Conservation (phyloP, 805 yeast genomes). For the Blastobotrys muscicola region DNA sequence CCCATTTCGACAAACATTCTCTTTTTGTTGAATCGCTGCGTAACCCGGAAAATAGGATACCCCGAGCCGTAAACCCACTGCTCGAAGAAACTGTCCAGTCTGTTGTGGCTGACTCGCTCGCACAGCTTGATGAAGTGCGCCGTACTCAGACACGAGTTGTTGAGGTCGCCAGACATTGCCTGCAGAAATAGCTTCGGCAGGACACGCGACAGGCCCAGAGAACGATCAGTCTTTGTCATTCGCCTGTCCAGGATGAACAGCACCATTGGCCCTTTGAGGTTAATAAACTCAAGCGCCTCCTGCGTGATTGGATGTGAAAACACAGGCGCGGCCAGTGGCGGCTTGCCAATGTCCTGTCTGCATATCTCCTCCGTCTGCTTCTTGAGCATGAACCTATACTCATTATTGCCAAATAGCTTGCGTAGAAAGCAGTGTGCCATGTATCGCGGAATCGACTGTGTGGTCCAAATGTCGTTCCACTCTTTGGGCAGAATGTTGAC, state of each 20-base stretch:
- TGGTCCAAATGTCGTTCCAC: constrained; percentile 80
- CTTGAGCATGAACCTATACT: constrained; percentile 63
- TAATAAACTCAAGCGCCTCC: constrained; percentile 57
- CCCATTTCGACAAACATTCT: constrained; percentile 92
- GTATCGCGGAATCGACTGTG: constrained; percentile 71
- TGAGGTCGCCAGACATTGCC: constrained; percentile 90
- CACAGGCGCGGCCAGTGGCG: constrained; percentile 70
- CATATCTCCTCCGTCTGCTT: constrained; percentile 56
- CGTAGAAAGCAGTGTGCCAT: constrained; percentile 70
- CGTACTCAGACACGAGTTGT: constrained; percentile 67
- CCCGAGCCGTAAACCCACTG: constrained; percentile 93
- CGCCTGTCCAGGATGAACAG: constrained; percentile 76
- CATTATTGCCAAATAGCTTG: constrained; percentile 73
- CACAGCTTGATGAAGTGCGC: constrained; percentile 87
- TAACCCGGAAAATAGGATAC: constrained; percentile 76
- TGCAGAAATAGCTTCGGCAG: constrained; percentile 85
- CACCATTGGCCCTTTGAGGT: constrained; percentile 77
- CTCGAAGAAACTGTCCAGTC: constrained; percentile 71
- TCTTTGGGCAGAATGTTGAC: constrained; percentile 76
- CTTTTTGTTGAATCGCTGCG: constrained; percentile 89
- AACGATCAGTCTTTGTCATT: constrained; percentile 92
- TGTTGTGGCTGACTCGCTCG: constrained; percentile 84
- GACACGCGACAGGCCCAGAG: constrained; percentile 85
- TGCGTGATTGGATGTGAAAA: constrained; percentile 55
- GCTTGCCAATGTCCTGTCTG: constrained; percentile 63